Conservation (phyloP, 2,329 filamentous ascomycete species). For the Beauveria sp. region DNA sequence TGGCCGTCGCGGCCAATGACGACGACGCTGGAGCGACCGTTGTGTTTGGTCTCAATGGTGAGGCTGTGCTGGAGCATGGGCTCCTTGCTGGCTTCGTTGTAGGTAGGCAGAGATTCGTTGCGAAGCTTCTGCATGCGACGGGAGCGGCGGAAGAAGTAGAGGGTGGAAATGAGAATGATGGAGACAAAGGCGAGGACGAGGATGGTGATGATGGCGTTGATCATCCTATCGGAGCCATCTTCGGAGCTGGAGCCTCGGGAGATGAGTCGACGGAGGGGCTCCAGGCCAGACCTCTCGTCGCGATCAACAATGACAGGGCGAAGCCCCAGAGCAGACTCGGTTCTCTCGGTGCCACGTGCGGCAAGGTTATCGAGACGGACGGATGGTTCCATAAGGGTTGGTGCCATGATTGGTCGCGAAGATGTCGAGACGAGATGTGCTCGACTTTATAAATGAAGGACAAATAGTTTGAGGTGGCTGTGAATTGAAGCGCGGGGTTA, state of each 20-base stretch:
- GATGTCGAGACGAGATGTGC: conserved; percentile 13
- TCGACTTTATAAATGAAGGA: conserved; percentile 11
- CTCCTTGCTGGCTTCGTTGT: conserved; percentile 51
- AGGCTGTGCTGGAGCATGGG: conserved; percentile 46
- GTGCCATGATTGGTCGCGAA: conserved; percentile 11
- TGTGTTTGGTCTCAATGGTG: conserved; percentile 49
- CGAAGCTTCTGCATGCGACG: conserved; percentile 38
- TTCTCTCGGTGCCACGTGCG: neutral
- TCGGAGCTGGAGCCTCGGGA: conserved; percentile 23
- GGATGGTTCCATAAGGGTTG: conserved; percentile 9
- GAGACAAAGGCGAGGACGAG: conserved; percentile 70
- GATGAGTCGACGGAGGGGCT: conserved; percentile 9
- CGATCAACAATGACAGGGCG: conserved; percentile 6
- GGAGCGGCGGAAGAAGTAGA: conserved; percentile 67
- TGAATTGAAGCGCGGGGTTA: neutral
- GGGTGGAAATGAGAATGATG: conserved; percentile 57
- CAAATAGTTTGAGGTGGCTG: conserved; percentile 17
- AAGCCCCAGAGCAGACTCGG: neutral
- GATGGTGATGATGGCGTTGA: conserved; percentile 72
- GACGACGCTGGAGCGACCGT: conserved; percentile 60
- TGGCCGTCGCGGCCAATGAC: conserved; percentile 72
- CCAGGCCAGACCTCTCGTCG: conserved; percentile 9
- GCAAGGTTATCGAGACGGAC: neutral
- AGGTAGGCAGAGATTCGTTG: conserved; percentile 56
- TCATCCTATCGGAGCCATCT: conserved; percentile 51